Conservation (phyloP, 2,329 filamentous ascomycete genomes). For the Coniochaeta prunicola region DNA sequence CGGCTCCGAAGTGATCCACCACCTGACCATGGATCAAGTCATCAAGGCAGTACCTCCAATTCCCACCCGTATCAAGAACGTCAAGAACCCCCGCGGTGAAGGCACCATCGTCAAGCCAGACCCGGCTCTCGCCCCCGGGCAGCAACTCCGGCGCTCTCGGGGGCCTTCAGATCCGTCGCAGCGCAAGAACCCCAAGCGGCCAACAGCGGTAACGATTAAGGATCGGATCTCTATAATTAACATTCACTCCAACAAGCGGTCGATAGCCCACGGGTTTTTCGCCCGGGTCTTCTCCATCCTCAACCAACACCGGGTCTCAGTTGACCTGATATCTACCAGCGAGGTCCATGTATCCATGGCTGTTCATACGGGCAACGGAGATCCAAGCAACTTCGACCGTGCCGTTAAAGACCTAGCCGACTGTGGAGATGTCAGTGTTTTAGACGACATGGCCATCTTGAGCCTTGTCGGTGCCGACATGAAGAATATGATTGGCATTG, state of each 20-base stretch:
- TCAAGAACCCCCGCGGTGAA: conserved; percentile 73
- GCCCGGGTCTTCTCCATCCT: conserved; percentile 89
- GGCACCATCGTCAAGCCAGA: conserved; percentile 84
- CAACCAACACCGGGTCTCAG: conserved; percentile 77
- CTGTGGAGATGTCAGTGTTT: conserved; percentile 84
- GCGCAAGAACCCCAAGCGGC: conserved; percentile 60
- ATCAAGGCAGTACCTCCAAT: conserved; percentile 75
- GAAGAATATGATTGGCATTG: conserved; percentile 95
- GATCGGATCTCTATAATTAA: conserved; percentile 95
- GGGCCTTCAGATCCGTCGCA: conserved; percentile 24
- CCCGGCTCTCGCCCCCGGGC: conserved; percentile 43
- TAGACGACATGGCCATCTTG: conserved; percentile 90
- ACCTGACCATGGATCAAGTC: conserved; percentile 96
- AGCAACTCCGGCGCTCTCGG: conserved; percentile 48
- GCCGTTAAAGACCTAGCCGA: conserved; percentile 67
- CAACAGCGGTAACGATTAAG: conserved; percentile 93
- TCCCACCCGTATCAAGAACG: conserved; percentile 85
- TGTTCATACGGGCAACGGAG: conserved; percentile 70
- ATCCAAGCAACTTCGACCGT: conserved; percentile 54
- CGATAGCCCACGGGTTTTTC: conserved; percentile 92
- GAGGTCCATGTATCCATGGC: conserved; percentile 98
- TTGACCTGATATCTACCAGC: conserved; percentile 92
- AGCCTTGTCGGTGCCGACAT: conserved; percentile 92
- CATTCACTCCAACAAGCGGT: conserved; percentile 95
- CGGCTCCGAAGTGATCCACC: conserved; percentile 94